phyloP scores from a whole-genome alignment of 257 asterid species.

The Solanum virginianum region DNA sequence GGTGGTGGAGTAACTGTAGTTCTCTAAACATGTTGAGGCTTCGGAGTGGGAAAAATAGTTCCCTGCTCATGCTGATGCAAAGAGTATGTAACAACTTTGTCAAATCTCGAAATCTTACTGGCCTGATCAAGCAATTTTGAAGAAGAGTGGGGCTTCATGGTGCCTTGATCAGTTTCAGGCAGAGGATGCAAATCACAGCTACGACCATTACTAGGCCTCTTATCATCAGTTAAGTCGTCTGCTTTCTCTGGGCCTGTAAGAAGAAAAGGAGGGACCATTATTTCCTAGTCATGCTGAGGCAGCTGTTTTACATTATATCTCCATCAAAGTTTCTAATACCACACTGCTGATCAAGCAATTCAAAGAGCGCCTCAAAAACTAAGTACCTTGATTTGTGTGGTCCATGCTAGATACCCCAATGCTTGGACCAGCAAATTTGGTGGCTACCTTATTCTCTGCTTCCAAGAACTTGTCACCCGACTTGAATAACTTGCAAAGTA shows the following conservation, averaged over 20 bases:
- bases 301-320: neutral
- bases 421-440: neutral
- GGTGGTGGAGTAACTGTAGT: too few relatives aligned
- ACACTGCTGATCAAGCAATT: neutral
- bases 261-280: neutral
- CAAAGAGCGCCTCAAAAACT: neutral
- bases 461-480: neutral
- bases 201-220: neutral
- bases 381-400: neutral
- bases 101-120: too few relatives aligned
- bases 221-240: neutral
- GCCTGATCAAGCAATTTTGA: too few relatives aligned
- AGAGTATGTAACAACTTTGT: too few relatives aligned
- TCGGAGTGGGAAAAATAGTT: too few relatives aligned
- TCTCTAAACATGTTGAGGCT: too few relatives aligned
- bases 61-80: too few relatives aligned
- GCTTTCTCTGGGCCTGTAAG: neutral
- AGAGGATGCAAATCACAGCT: neutral
- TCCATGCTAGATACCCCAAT: neutral
- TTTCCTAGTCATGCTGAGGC: neutral
- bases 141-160: neutral
- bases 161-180: neutral
- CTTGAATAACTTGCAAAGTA: neutral
- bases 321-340: neutral
- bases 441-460: neutral